These are phyloP conservation scores for Leptomonas seymouri DNA, from an alignment of 208 protist species.

Conservation along the genomic window DNA sequence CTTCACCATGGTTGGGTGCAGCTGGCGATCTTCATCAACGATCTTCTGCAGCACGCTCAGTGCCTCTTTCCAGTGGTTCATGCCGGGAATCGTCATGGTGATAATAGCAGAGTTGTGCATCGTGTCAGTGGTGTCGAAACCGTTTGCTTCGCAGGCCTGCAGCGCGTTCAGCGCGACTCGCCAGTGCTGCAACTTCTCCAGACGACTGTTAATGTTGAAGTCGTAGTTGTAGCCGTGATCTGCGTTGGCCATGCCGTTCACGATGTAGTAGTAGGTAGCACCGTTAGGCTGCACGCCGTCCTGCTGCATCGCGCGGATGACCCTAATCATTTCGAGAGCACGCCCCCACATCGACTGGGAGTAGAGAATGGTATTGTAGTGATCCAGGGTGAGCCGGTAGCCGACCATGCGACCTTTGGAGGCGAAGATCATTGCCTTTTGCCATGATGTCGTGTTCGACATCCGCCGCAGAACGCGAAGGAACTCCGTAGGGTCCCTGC, in stretches of 20 bases:
- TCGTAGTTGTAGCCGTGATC: conserved; percentile 93
- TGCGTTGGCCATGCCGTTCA: conserved; percentile 92
- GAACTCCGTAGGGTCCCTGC: conserved; percentile 91
- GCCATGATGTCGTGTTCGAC: conserved; percentile 88
- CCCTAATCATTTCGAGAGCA: conserved; percentile 87
- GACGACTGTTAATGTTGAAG: conserved; percentile 88
- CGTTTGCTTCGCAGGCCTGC: conserved; percentile 86
- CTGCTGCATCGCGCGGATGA: conserved; percentile 89
- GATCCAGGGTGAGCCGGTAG: conserved; percentile 83
- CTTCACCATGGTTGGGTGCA: conserved; percentile 87
- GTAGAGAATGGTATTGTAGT: conserved; percentile 93
- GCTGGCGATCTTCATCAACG: conserved; percentile 72
- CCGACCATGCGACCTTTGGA: conserved; percentile 91
- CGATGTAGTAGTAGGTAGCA: conserved; percentile 92
- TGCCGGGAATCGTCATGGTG: conserved; percentile 86
- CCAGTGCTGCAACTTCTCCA: conserved; percentile 92
- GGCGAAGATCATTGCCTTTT: conserved; percentile 92
- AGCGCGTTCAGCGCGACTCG: conserved; percentile 87
- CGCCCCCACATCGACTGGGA: conserved; percentile 91
- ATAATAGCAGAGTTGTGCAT: conserved; percentile 93
- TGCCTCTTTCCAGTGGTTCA: conserved; percentile 88
- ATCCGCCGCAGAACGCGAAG: conserved; percentile 89
- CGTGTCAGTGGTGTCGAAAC: conserved; percentile 90
- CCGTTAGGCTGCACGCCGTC: conserved; percentile 88
- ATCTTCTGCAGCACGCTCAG: conserved; percentile 73